Evolutionary conservation across 2,329 filamentous ascomycete species (phyloP).

Genomic region (Hymenoscyphus fraxineus): DNA sequence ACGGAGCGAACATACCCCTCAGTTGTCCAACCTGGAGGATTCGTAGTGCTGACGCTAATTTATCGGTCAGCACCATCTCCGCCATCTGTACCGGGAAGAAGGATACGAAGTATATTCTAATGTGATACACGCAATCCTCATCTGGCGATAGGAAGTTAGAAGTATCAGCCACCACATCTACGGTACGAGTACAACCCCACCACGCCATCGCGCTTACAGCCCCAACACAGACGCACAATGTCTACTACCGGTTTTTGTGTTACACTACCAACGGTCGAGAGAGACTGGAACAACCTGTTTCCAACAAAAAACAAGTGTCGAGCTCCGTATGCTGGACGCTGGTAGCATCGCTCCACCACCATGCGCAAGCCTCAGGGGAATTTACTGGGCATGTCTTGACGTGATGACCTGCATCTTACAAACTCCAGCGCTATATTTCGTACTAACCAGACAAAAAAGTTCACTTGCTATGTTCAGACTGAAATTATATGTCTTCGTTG

Average conservation of each 20-base stretch:
- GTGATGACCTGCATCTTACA: not conserved
- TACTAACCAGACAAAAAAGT: not conserved
- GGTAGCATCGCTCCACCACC: not conserved
- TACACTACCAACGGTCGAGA: not conserved
- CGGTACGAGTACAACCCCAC: not conserved
- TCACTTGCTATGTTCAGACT: too few species aligned
- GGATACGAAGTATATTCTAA: too few species aligned
- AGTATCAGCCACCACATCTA: too few species aligned
- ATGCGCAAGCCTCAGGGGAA: slow-evolving; percentile 1
- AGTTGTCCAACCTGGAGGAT: not conserved
- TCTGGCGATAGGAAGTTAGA: too few species aligned
- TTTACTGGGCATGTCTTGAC: not conserved
- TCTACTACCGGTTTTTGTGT: not conserved
- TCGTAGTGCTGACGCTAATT: not conserved
- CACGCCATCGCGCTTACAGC: slow-evolving; percentile 2
- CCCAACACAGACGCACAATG: not conserved
- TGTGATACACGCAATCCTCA: too few species aligned
- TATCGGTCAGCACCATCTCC: not conserved
- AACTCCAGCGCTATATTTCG: not conserved
- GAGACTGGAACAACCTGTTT: not conserved
- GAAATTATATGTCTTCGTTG: too few species aligned
- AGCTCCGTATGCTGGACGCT: not conserved
- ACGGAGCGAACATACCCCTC: not conserved
- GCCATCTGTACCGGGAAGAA: too few species aligned
- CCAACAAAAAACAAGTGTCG: not conserved